Conservation (phyloP, 2,329 filamentous ascomycete species). For the Epichloe gansuensis region DNA sequence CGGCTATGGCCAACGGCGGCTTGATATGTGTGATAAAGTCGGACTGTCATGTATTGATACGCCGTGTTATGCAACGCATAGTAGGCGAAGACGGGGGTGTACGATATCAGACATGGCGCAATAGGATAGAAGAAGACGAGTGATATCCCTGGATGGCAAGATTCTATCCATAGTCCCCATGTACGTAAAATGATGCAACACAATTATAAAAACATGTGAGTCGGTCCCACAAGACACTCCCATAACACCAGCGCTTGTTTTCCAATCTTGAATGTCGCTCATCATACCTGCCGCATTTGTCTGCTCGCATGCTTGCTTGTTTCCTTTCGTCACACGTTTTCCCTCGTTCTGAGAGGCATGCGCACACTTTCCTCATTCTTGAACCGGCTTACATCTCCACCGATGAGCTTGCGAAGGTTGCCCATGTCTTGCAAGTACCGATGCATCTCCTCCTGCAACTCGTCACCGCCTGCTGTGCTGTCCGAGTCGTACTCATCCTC, state of each 20-base stretch:
- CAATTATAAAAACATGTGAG: background rate
- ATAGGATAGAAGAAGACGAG: too few relatives aligned
- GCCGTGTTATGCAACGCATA: too few relatives aligned
- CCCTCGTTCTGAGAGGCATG: constrained; percentile 31
- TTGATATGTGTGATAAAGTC: background rate
- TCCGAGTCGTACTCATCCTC: constrained; percentile 41
- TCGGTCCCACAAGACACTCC: constrained; percentile 1
- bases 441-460: constrained; percentile 77
- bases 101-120: too few relatives aligned
- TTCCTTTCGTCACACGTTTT: constrained; percentile 22
- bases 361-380: constrained; percentile 47
- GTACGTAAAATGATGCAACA: background rate
- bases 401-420: constrained; percentile 50
- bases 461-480: constrained; percentile 34
- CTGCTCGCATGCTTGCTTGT: background rate
- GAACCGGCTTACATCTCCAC: constrained; percentile 62
- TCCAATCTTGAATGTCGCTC: background rate
- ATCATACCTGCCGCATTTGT: background rate
- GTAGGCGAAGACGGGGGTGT: too few relatives aligned
- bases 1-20: background rate
- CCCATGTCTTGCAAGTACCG: constrained; percentile 71
- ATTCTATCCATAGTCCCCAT: background rate
- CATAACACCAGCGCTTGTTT: constrained; percentile 6
- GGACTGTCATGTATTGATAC: too few relatives aligned
- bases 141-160: too few relatives aligned